Percentiles rank a stretch among this genome's conserved stretches.
These are phyloP conservation scores for Backusella tarrabulga DNA, from an alignment of 192 early-diverging fungal genomes.

Conservation along the genomic window DNA sequence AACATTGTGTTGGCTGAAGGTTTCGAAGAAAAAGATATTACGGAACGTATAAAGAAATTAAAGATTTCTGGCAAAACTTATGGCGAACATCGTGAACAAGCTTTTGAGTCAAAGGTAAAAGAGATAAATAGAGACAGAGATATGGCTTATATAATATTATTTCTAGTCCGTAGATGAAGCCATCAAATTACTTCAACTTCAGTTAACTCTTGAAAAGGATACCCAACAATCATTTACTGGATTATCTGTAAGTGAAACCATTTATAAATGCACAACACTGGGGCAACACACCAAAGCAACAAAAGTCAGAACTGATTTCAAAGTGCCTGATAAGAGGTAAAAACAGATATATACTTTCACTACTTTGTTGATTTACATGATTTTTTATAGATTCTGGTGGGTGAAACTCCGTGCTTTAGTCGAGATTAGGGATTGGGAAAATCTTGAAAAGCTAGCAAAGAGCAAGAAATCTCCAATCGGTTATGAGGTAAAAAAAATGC, in stretches of 20 bases:
- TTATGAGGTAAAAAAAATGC: constrained; percentile 45
- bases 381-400: constrained; percentile 77
- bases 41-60: constrained; percentile 65
- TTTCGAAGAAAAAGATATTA: constrained; percentile 52
- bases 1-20: constrained; percentile 53
- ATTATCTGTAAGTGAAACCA: constrained; percentile 80
- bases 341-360: neutral
- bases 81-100: constrained; percentile 64
- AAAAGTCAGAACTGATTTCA: constrained; percentile 83
- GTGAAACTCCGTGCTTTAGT: constrained; percentile 84
- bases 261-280: constrained; percentile 72
- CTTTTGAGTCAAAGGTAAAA: constrained; percentile 72
- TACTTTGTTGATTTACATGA: neutral
- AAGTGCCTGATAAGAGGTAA: constrained; percentile 80
- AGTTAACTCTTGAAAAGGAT: constrained; percentile 75
- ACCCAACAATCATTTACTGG: constrained; percentile 63
- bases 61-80: constrained; percentile 72
- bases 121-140: constrained; percentile 70
- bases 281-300: constrained; percentile 70
- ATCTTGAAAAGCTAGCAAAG: constrained; percentile 76
- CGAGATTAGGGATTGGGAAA: constrained; percentile 79
- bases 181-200: constrained; percentile 72
- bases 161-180: constrained; percentile 74
- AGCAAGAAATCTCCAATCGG: constrained; percentile 81
- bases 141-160: constrained; percentile 37